phyloP scores from a whole-genome alignment of 257 asterid genomes.

The Solanum dulcamara region DNA sequence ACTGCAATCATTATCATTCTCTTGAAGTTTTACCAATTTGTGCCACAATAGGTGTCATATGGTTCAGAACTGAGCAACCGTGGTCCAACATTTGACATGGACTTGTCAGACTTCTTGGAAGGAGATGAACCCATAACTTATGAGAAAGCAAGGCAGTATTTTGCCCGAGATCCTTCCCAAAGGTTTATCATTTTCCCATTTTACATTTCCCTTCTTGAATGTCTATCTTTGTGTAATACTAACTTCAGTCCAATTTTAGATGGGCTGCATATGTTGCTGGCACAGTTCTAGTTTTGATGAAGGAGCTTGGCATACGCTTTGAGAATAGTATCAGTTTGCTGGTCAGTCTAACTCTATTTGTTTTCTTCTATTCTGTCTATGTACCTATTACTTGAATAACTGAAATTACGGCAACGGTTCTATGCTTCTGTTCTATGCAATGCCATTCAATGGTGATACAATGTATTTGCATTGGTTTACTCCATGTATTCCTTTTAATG shows the following conservation, averaged over 20 bases:
- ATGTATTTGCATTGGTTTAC: background rate
- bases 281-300: slow-evolving; percentile 91
- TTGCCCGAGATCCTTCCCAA: slow-evolving; percentile 90
- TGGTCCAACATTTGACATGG: slow-evolving; percentile 99
- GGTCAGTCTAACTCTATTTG: slow-evolving; percentile 28
- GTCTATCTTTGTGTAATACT: slow-evolving; percentile 8
- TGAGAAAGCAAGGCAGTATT: slow-evolving; percentile 68
- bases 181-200: slow-evolving; percentile 30
- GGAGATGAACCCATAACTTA: slow-evolving; percentile 69
- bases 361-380: background rate
- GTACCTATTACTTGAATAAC: background rate
- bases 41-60: slow-evolving; percentile 62
- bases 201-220: background rate
- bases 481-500: background rate
- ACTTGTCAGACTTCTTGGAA: slow-evolving; percentile 83
- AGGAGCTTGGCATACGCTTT: slow-evolving; percentile 66
- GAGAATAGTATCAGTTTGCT: slow-evolving; percentile 76
- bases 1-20: background rate
- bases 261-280: slow-evolving; percentile 99
- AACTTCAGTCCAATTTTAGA: slow-evolving; percentile 31
- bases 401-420: background rate
- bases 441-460: background rate
- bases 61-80: slow-evolving; percentile 98
- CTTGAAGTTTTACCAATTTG: background rate
- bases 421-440: background rate